phyloP scores from a whole-genome alignment of 106 monocot species.

The Cymbidium sinense region DNA sequence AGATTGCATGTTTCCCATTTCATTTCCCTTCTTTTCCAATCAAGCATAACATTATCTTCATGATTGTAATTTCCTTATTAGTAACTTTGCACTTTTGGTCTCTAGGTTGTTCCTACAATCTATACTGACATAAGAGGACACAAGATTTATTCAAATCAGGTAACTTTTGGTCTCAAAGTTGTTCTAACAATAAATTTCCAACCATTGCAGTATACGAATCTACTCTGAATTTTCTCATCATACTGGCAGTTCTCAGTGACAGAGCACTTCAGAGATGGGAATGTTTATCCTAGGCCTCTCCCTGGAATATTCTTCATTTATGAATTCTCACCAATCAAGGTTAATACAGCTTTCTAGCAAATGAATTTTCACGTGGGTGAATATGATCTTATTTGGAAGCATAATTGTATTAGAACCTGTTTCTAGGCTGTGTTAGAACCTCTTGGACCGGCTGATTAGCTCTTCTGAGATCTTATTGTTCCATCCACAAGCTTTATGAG shows the following conservation, averaged over 20 bases:
- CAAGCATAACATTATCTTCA: background rate
- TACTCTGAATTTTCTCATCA: background rate
- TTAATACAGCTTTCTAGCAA: slow-evolving; percentile 8
- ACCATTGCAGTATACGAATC: background rate
- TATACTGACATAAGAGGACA: slow-evolving; percentile 76
- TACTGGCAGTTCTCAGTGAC: slow-evolving; percentile 92
- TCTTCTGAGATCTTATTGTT: background rate
- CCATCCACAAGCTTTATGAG: background rate
- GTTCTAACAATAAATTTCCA: background rate
- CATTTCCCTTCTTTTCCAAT: too few species aligned
- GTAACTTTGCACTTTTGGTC: slow-evolving; percentile 6
- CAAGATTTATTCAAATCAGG: slow-evolving; percentile 92
- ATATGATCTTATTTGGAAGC: background rate
- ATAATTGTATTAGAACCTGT: background rate
- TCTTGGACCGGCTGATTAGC: background rate
- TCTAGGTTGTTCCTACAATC: slow-evolving; percentile 92
- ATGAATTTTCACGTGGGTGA: background rate
- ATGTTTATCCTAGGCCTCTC: slow-evolving; percentile 46
- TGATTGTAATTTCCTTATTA: background rate
- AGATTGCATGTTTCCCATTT: background rate
- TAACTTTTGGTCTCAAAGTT: too few species aligned
- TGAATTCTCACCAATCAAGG: slow-evolving; percentile 98
- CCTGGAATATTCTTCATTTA: slow-evolving; percentile 86
- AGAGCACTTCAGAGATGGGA: slow-evolving; percentile 77
- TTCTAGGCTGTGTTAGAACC: too few species aligned